Evolutionary conservation across 2,329 filamentous ascomycete species (phyloP).

Genomic region (Diaporthe australafricana): DNA sequence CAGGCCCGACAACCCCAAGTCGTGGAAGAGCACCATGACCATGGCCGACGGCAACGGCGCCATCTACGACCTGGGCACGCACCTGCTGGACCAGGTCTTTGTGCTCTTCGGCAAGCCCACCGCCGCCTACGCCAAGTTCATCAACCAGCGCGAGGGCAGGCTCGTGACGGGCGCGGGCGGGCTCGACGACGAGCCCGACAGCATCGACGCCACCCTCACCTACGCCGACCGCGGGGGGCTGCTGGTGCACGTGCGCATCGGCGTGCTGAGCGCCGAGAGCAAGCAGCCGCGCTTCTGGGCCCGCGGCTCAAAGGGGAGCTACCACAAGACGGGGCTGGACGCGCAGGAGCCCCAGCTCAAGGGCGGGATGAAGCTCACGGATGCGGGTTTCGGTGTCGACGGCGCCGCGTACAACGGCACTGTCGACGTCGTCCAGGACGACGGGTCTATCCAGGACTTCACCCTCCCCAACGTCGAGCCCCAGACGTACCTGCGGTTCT

Average conservation of each 20-base stretch:
- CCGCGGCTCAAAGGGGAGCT: slow-evolving; percentile 78
- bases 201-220: slow-evolving; percentile 72
- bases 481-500: slow-evolving; percentile 76
- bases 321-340: slow-evolving; percentile 78
- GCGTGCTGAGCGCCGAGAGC: slow-evolving; percentile 74
- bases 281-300: slow-evolving; percentile 83
- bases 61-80: slow-evolving; percentile 80
- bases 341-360: slow-evolving; percentile 81
- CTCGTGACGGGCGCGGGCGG: slow-evolving; percentile 43
- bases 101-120: slow-evolving; percentile 76
- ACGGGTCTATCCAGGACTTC: slow-evolving; percentile 62
- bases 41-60: slow-evolving; percentile 73
- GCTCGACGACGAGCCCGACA: slow-evolving; percentile 65
- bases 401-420: slow-evolving; percentile 66
- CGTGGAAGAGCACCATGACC: slow-evolving; percentile 75
- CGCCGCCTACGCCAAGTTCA: slow-evolving; percentile 74
- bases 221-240: slow-evolving; percentile 71
- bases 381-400: slow-evolving; percentile 75
- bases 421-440: slow-evolving; percentile 65
- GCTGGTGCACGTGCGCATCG: slow-evolving; percentile 76
- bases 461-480: slow-evolving; percentile 70
- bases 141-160: slow-evolving; percentile 69
- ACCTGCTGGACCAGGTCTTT: slow-evolving; percentile 81
- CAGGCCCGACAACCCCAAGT: slow-evolving; percentile 66
- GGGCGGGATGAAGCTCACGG: slow-evolving; percentile 66